Percentiles rank a stretch among this genome's conserved stretches.
Evolutionary conservation across 2,329 filamentous ascomycete genomes (phyloP).

Genomic region (Diaporthe citri): DNA sequence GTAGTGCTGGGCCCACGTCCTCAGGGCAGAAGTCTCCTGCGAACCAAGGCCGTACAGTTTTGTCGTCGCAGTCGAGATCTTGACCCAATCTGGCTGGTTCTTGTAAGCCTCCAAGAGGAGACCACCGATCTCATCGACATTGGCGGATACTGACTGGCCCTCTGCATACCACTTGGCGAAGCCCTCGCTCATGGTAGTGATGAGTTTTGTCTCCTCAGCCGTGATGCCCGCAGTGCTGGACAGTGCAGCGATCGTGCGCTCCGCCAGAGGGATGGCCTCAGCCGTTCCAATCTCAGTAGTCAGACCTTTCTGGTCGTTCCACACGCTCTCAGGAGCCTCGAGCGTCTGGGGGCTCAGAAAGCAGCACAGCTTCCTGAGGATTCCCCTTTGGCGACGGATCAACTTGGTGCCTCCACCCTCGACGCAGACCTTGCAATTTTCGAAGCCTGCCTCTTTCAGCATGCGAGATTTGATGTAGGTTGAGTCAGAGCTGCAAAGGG

Average conservation of each 20-base stretch:
- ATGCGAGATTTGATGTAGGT: no score
- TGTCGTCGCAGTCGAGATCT: not conserved
- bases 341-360: slow-evolving; percentile 4
- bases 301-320: slow-evolving; percentile 14
- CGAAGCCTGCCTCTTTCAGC: not conserved
- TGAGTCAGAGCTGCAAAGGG: not conserved
- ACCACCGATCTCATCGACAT: not conserved
- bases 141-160: slow-evolving; percentile 3
- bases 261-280: not conserved
- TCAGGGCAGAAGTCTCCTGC: not conserved
- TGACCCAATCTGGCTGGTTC: not conserved
- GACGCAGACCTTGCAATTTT: slow-evolving; percentile 1
- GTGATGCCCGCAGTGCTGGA: slow-evolving; percentile 5
- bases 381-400: not conserved
- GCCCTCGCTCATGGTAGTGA: slow-evolving; percentile 13
- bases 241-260: slow-evolving; percentile 6
- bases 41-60: not conserved
- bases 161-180: slow-evolving; percentile 10
- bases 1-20: not conserved
- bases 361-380: slow-evolving; percentile 14
- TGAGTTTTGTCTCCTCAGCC: slow-evolving; percentile 3
- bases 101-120: not conserved
- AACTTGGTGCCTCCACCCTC: slow-evolving; percentile 15
- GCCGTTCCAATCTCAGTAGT: not conserved
- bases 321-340: slow-evolving; percentile 1